phyloP scores from a whole-genome alignment of 805 yeast species.

The Metschnikowia lochheadii region DNA sequence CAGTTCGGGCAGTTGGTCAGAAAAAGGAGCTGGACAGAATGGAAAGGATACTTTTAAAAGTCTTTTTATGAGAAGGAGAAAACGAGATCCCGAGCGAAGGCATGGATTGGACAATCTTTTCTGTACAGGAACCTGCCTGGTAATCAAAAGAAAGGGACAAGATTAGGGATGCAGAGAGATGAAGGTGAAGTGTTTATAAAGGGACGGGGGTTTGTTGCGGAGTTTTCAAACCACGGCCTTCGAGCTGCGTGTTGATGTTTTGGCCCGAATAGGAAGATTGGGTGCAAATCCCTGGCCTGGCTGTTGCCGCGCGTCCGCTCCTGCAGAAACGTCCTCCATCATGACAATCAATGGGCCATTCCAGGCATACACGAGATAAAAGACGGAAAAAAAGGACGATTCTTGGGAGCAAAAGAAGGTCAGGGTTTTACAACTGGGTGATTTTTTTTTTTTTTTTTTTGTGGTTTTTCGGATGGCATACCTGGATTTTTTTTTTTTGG shows the following conservation, averaged over 20 bases:
- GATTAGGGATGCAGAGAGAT: background rate
- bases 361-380: no score
- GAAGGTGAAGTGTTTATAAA: constrained; percentile 8
- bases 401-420: no score
- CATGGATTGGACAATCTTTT: background rate
- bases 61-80: no score
- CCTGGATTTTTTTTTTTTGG: no score
- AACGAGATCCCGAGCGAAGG: no score
- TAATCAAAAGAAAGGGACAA: background rate
- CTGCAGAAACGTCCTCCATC: no score
- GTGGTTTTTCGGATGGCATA: no score
- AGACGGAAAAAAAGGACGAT: no score
- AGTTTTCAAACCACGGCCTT: background rate
- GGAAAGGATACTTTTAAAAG: no score
- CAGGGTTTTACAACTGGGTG: no score
- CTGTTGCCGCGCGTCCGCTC: constrained; percentile 12
- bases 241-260: constrained; percentile 7
- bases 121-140: constrained; percentile 3
- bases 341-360: no score
- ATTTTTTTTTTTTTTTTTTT: no score
- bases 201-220: background rate
- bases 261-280: constrained; percentile 12
- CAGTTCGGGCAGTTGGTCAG: background rate
- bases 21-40: background rate
- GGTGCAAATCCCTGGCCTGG: constrained; percentile 10